Evolutionary conservation across 345 rosid species (phyloP).

Genomic region (Aquilaria yunnanensis): DNA sequence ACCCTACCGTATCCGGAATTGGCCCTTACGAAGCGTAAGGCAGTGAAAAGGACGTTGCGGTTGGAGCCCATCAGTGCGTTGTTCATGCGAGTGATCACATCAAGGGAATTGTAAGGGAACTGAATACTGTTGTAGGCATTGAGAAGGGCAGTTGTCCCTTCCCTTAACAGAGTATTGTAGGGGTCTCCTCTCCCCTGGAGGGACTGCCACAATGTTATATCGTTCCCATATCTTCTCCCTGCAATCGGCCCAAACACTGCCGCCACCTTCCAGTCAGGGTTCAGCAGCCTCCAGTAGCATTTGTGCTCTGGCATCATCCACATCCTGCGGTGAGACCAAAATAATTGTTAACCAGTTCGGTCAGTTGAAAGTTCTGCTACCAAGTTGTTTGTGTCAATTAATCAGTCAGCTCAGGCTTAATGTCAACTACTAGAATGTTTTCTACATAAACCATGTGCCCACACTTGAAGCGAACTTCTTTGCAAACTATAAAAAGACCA

Average conservation of each 20-base stretch:
- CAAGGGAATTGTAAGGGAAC: conserved; percentile 45
- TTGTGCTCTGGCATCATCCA: conserved; percentile 67
- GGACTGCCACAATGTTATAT: conserved; percentile 53
- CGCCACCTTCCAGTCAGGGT: conserved; percentile 61
- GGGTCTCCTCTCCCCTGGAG: conserved; percentile 73
- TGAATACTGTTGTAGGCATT: conserved; percentile 68
- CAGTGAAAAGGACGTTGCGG: conserved; percentile 45
- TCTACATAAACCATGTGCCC: too few relatives aligned
- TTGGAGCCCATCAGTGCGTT: conserved; percentile 58
- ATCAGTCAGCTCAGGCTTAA: too few relatives aligned
- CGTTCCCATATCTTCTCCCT: conserved; percentile 45
- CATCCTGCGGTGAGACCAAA: conserved; percentile 24
- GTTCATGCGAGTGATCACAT: conserved; percentile 45
- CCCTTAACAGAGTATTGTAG: conserved; percentile 68
- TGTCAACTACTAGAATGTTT: too few relatives aligned
- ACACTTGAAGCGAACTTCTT: too few relatives aligned
- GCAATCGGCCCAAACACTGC: conserved; percentile 61
- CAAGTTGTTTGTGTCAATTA: too few relatives aligned
- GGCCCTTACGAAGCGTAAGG: conserved; percentile 59
- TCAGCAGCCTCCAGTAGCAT: conserved; percentile 73
- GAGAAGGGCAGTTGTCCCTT: conserved; percentile 74
- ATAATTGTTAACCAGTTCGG: neutral
- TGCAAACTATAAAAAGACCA: too few relatives aligned
- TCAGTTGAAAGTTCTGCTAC: conserved; percentile 2
- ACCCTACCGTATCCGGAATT: conserved; percentile 39